Evolutionary conservation across 2,329 filamentous ascomycete genomes (phyloP).

Genomic region (Fusarium sp.): DNA sequence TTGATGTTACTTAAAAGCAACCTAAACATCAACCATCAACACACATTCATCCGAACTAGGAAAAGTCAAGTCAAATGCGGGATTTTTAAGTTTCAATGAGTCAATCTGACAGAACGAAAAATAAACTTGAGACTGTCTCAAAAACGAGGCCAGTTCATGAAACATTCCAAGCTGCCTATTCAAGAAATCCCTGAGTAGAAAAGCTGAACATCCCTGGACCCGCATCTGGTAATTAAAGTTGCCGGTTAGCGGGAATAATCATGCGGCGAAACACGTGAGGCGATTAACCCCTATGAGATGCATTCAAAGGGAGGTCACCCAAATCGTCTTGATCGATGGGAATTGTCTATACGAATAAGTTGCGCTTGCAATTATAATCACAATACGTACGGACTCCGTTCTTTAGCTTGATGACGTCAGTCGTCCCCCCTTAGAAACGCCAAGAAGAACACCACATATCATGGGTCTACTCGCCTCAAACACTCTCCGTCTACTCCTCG

Average conservation of each 20-base stretch:
- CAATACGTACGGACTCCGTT: not conserved
- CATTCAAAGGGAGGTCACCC: not conserved
- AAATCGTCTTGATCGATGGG: not conserved
- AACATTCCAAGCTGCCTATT: not conserved
- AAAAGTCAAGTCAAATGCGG: not conserved
- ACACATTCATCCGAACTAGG: not conserved
- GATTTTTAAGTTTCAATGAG: not conserved
- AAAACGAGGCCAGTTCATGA: not conserved
- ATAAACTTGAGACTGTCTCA: not conserved
- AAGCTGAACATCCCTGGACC: not conserved
- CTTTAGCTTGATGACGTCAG: not conserved
- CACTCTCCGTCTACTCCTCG: slow-evolving; percentile 32
- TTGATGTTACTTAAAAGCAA: not conserved
- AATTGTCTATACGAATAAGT: not conserved
- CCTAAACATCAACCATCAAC: not conserved
- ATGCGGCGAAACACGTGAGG: not conserved
- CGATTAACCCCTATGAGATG: not conserved
- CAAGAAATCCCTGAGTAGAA: not conserved
- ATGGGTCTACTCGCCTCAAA: slow-evolving; percentile 35
- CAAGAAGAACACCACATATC: not conserved
- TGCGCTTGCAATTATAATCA: not conserved
- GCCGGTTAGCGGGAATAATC: not conserved
- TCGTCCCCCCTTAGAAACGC: not conserved
- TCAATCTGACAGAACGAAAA: not conserved
- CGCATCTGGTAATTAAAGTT: not conserved